phyloP scores from a whole-genome alignment of 2,329 filamentous ascomycete genomes.

The Pestalotiopsis fici region DNA sequence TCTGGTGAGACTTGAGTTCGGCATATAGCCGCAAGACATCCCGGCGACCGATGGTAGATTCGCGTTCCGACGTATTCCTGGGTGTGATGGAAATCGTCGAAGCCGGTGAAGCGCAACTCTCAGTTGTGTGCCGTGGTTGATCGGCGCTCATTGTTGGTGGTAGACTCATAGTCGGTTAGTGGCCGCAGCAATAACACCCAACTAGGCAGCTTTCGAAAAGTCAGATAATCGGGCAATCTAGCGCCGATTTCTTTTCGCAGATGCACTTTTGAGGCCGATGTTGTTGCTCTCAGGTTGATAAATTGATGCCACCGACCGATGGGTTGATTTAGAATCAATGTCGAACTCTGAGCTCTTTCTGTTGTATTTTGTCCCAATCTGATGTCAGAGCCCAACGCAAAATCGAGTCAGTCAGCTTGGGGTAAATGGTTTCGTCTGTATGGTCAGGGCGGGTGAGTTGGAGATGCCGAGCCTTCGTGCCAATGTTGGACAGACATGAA shows the following conservation, averaged over 20 bases:
- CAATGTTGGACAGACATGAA: background rate
- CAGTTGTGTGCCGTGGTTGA: background rate
- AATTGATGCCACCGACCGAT: background rate
- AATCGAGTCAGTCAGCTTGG: background rate
- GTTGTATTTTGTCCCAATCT: background rate
- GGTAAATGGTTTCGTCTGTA: background rate
- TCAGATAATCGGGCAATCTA: background rate
- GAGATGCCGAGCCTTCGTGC: conserved; percentile 1
- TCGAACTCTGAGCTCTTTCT: background rate
- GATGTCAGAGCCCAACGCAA: background rate
- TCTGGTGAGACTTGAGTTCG: background rate
- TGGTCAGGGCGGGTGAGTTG: background rate
- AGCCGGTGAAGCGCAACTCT: background rate
- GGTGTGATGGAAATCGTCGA: background rate
- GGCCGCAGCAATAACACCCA: background rate
- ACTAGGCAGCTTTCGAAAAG: no score
- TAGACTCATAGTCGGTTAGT: background rate
- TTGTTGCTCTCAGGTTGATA: background rate
- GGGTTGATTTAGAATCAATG: background rate
- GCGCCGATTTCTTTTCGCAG: background rate
- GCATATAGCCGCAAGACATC: background rate
- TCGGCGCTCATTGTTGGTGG: background rate
- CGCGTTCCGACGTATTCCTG: background rate
- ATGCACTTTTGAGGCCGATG: background rate
- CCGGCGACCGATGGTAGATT: background rate